Conservation (phyloP, 768 basidiomycete genomes). For the Filobasidium floriforme region DNA sequence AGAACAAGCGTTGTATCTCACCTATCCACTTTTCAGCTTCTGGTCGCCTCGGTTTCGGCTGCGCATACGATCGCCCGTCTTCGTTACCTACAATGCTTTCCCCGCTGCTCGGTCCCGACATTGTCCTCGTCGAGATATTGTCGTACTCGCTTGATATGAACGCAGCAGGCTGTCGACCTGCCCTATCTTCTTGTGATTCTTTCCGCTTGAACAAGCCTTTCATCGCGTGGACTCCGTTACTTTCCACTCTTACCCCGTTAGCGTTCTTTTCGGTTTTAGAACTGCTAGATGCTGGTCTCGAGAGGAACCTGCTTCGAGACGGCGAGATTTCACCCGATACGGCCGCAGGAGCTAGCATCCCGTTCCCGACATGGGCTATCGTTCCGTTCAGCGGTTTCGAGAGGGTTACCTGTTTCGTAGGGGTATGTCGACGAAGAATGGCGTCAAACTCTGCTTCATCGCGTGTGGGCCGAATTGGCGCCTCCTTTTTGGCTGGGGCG, state of each 20-base stretch:
- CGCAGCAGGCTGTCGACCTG: background rate
- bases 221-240: background rate
- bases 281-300: background rate
- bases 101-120: constrained; percentile 16
- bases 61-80: no score
- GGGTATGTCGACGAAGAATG: constrained; percentile 17
- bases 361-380: background rate
- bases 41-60: background rate
- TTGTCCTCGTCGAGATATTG: constrained; percentile 12
- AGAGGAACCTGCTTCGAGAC: background rate
- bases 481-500: background rate
- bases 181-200: background rate
- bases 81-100: constrained; percentile 4
- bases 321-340: background rate
- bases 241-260: no score
- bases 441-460: constrained; percentile 39
- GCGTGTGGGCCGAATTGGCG: background rate
- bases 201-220: background rate
- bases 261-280: background rate
- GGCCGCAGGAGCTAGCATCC: background rate
- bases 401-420: constrained; percentile 36
- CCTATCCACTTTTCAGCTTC: constrained; percentile 43
- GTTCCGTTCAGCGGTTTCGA: constrained; percentile 13
- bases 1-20: constrained; percentile 19
- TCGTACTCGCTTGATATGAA: background rate